A percentile compares a stretch with the other conserved stretches of the same genome.
These are phyloP conservation scores for Forsythia viridissima DNA, from an alignment of 257 asterid species.

Conservation along the genomic window DNA sequence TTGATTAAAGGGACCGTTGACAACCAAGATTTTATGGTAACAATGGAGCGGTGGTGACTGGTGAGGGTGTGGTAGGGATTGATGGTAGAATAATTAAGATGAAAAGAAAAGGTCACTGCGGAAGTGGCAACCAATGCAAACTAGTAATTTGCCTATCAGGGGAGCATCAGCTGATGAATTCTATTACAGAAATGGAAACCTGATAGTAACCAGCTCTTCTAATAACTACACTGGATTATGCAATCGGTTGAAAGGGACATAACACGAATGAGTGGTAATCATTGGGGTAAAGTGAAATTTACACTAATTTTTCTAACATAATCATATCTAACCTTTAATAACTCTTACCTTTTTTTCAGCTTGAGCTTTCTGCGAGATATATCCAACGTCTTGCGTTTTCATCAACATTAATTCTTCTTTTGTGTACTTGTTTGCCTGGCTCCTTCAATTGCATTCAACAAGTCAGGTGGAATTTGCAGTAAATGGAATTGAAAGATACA, in stretches of 20 bases:
- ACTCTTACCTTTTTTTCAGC: slow-evolving; percentile 75
- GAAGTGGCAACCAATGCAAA: background rate
- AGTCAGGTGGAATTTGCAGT: slow-evolving; percentile 16
- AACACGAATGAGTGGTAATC: background rate
- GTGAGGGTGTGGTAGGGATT: background rate
- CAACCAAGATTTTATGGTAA: background rate
- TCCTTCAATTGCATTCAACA: slow-evolving; percentile 45
- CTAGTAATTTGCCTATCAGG: background rate
- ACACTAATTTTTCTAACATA: background rate
- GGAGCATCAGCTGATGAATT: background rate
- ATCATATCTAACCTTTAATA: background rate
- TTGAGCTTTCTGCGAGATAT: slow-evolving; percentile 77
- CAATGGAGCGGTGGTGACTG: background rate
- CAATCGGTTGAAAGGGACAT: background rate
- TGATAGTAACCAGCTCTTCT: background rate
- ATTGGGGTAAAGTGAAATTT: background rate
- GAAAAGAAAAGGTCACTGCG: background rate
- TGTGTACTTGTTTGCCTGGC: slow-evolving; percentile 71
- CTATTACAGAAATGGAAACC: background rate
- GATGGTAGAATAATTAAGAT: background rate
- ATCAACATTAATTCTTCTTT: slow-evolving; percentile 80
- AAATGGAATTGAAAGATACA: background rate
- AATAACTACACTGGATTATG: background rate
- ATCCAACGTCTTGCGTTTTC: slow-evolving; percentile 92
- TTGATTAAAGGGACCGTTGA: background rate